Conservation (phyloP, 2,329 filamentous ascomycete genomes). For the Arthrinium puccinioides region DNA sequence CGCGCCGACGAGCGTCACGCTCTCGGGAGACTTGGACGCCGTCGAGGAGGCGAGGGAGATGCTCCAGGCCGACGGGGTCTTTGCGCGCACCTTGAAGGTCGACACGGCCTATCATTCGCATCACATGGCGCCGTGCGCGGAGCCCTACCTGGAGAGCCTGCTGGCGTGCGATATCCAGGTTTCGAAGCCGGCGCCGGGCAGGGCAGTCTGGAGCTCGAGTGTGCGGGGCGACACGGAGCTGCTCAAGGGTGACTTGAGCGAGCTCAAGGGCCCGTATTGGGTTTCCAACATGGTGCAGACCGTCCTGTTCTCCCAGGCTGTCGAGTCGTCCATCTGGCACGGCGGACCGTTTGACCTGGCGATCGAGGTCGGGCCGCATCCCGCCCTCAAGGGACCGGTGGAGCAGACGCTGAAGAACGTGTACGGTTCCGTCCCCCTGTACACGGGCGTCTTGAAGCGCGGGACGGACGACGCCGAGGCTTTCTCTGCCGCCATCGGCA, state of each 20-base stretch:
- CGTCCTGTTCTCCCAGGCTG: constrained; percentile 16
- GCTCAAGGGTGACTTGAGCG: background rate
- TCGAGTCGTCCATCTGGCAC: constrained; percentile 1
- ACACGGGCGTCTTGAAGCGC: constrained; percentile 16
- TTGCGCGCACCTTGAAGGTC: constrained; percentile 28
- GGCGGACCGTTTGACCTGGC: background rate
- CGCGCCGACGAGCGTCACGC: constrained; percentile 10
- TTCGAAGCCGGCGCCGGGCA: constrained; percentile 14
- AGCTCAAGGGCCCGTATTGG: constrained; percentile 2
- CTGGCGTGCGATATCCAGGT: constrained; percentile 23
- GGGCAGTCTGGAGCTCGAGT: constrained; percentile 33
- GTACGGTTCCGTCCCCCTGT: constrained; percentile 15
- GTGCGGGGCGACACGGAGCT: constrained; percentile 9
- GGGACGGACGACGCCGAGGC: constrained; percentile 8
- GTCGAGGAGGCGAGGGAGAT: constrained; percentile 10
- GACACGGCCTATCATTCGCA: constrained; percentile 42
- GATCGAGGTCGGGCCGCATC: constrained; percentile 7
- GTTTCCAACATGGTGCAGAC: background rate
- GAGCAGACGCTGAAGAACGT: constrained; percentile 15
- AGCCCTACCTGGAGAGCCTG: constrained; percentile 25
- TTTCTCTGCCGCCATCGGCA: constrained; percentile 4
- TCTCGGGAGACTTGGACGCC: constrained; percentile 7
- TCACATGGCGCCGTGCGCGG: constrained; percentile 33
- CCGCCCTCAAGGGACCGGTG: constrained; percentile 1
- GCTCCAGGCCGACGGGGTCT: constrained; percentile 14